Base-by-base conservation (phyloP, 768 basidiomycete species). In the Lentinula sp. region DNA sequence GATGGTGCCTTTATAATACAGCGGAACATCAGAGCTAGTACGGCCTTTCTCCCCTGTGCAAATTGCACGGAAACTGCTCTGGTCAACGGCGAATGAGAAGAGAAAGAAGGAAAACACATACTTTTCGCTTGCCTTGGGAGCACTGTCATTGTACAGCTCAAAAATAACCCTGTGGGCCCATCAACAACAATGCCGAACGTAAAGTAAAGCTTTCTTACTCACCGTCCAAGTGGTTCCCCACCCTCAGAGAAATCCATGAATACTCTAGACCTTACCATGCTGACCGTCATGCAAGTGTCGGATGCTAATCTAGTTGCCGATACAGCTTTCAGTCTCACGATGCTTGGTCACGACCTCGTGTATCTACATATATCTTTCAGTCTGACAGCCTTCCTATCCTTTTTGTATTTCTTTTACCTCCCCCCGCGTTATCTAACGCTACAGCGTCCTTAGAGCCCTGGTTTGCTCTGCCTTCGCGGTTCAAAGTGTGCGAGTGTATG, bases 11-110 rank as follows among this genome's bases (percentile, higher is more conserved):
- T 91, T 93, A 81, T 93, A 95, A 74, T 88, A 90, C 4, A 95
- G 78, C 6, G 91, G 87, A 9, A 84, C 72, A n/a, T 86, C 81
- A 20, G 78, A 69, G 0, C 79, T 71, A 0, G 90, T 91, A 6
- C 88, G 66, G 4, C 93, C 94, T 67, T 84, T 86, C 71, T 93
- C 90, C 8, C 94, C 94, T 1, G 93, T 95, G 70, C 90, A 93
- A 57, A 96, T 76, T 3, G 86, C 84, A 48, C 93, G 84, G 71
- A 95, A 95, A 74, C 93, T 95, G 41, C 41, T 48, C 23, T n/a
- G 28, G 62, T 23, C 13, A 53, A 32, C 15, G 57, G 61, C 57
- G 53, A 60, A 61, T 15, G 64, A 20, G 60, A 41, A 46, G 45
- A 28, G 53, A 36, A 54, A 23, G 28, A 48, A 52, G 45, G 28